These are phyloP conservation scores for Aspergillus costaricaensis DNA, from an alignment of 2,329 filamentous ascomycete genomes.

Conservation along the genomic window DNA sequence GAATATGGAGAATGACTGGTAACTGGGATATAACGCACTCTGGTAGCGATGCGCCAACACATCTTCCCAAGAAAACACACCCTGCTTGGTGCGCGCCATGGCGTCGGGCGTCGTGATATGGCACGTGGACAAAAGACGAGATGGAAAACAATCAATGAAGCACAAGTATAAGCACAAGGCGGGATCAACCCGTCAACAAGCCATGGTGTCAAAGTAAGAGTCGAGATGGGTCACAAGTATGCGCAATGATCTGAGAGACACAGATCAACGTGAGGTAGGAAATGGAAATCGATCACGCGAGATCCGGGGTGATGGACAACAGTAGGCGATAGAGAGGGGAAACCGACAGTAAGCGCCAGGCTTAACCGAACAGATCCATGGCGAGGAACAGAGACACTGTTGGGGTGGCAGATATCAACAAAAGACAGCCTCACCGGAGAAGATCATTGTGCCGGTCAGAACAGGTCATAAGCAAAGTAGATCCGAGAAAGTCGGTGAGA, in stretches of 20 bases:
- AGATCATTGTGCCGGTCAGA: background rate
- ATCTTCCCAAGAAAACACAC: constrained; percentile 45
- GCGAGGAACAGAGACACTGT: background rate
- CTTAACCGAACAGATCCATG: constrained; percentile 1
- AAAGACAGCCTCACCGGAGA: background rate
- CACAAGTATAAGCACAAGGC: background rate
- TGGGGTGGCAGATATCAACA: background rate
- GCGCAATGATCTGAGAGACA: background rate
- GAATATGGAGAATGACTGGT: background rate
- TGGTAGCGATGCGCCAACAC: constrained; percentile 43
- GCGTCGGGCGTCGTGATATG: background rate
- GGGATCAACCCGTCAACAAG: constrained; percentile 8
- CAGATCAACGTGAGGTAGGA: background rate
- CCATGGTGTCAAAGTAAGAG: constrained; percentile 4
- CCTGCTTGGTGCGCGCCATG: constrained; percentile 40
- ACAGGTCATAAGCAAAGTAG: background rate
- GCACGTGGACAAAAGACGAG: background rate
- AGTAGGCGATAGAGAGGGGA: constrained; percentile 6
- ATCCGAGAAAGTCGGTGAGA: background rate
- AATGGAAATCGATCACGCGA: constrained; percentile 16
- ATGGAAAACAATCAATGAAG: background rate
- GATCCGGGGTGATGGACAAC: constrained; percentile 8
- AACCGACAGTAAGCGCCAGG: constrained; percentile 19
- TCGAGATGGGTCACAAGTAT: background rate
- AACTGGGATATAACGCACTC: constrained; percentile 31